Base-by-base conservation (phyloP, 1,139 yeast genomes). In the Hanseniaspora uvarum region DNA sequence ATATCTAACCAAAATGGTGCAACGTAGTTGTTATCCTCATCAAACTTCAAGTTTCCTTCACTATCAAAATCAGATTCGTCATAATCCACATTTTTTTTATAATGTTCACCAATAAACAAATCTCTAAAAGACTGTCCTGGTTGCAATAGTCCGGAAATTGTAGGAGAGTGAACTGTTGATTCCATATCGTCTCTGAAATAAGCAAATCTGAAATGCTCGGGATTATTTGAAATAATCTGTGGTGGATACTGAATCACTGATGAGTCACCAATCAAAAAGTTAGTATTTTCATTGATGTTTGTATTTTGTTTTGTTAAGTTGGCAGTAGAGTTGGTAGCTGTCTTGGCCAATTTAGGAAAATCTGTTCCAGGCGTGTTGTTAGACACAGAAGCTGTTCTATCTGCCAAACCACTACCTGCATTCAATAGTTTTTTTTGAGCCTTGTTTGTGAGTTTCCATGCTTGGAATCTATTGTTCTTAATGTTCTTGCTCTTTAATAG, bases 1-100 rank as follows among this genome's bases (percentile, higher is more conserved):
- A 92, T 86, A 67, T 92, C 98, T 11, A 92, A 73, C 97, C 98
- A 92, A 64, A 86, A 86, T 5, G 95, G 94, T 2, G 74, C 63
- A 1, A 65, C 61, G 28, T 68, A 71, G n/a, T 39, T 43, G 37
- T 46, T 46, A 16, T 61, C 55, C 26, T 59, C 63, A 14, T 57
- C 55, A 46, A 40, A 47, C 44, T 52, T 52, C 39, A 55, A 30
- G 48, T 54, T 18, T 56, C 37, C 37, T 61, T 47, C 55, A 18
- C 48, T 47, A 8, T 61, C 66, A n/a, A 58, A 53, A 30, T 59
- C 63, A 28, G 58, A 33, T 5, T 57, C 55, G 10, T 59, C 56
- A 12, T 62, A 62, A 2, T 65, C 63, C 8, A 59, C 28, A 7
- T 61, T 58, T 18, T 58, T 55, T 51, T 30, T 58, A 26, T 54